A percentile compares a stretch with the other conserved stretches of the same genome.
phyloP scores from a whole-genome alignment of 805 yeast species.

The Metschnikowia lunata region DNA sequence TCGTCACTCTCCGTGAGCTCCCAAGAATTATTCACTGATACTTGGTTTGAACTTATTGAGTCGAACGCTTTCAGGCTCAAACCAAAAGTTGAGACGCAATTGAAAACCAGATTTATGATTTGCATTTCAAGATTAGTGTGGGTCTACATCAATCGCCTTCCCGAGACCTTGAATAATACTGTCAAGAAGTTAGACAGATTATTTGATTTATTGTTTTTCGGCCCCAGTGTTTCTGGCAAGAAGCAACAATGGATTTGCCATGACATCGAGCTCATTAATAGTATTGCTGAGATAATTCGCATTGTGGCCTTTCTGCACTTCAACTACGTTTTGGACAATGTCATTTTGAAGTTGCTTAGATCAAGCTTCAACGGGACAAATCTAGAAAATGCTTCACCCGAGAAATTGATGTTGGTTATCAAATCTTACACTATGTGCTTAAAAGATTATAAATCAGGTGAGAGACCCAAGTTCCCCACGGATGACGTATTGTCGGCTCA shows the following conservation, averaged over 20 bases:
- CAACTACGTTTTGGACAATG: slow-evolving; percentile 74
- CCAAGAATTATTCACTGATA: slow-evolving; percentile 60
- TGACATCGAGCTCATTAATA: slow-evolving; percentile 56
- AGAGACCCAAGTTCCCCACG: slow-evolving; percentile 72
- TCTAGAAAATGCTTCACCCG: slow-evolving; percentile 64
- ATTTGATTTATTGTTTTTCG: slow-evolving; percentile 52
- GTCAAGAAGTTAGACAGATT: slow-evolving; percentile 70
- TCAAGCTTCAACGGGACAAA: slow-evolving; percentile 52
- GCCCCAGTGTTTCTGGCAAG: slow-evolving; percentile 33
- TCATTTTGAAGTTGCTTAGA: slow-evolving; percentile 65
- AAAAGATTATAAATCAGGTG: slow-evolving; percentile 50
- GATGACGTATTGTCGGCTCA: slow-evolving; percentile 37
- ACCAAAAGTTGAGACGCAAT: slow-evolving; percentile 50
- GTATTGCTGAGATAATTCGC: slow-evolving; percentile 70
- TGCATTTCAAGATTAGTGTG: slow-evolving; percentile 75
- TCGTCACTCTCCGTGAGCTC: slow-evolving; percentile 80
- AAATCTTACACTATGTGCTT: slow-evolving; percentile 70
- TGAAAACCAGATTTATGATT: slow-evolving; percentile 53
- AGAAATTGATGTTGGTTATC: slow-evolving; percentile 64
- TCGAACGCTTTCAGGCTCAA: slow-evolving; percentile 55
- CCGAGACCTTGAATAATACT: slow-evolving; percentile 86
- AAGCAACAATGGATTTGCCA: slow-evolving; percentile 76
- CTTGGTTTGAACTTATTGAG: slow-evolving; percentile 73
- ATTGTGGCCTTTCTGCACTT: slow-evolving; percentile 75
- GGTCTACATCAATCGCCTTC: slow-evolving; percentile 83